phyloP scores from a whole-genome alignment of 768 basidiomycete species.

The Antrodiella citrinella region DNA sequence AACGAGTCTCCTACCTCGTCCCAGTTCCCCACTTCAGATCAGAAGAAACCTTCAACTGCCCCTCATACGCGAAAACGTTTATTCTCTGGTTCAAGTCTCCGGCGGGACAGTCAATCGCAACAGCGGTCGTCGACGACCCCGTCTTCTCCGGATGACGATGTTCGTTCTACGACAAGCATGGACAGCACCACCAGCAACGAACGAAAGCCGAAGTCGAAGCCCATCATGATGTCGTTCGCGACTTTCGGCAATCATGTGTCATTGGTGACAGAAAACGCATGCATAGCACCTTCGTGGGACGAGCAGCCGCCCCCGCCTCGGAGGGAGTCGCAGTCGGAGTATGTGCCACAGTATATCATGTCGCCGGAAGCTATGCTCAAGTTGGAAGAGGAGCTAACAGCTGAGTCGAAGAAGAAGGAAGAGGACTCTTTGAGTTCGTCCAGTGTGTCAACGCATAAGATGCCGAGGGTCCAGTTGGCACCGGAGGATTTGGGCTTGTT shows the following conservation, averaged over 20 bases:
- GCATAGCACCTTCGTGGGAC: constrained; percentile 34
- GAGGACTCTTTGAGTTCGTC: background rate
- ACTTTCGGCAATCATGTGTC: constrained; percentile 16
- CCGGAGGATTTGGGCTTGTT: constrained; percentile 17
- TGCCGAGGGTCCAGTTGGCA: constrained; percentile 16
- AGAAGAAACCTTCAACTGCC: constrained; percentile 10
- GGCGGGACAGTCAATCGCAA: constrained; percentile 44
- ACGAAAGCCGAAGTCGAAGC: background rate
- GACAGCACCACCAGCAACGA: constrained; percentile 15
- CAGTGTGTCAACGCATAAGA: constrained; percentile 8
- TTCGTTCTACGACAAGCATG: constrained; percentile 38
- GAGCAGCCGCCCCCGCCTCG: constrained; percentile 21
- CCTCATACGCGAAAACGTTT: constrained; percentile 42
- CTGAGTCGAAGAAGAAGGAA: constrained; percentile 17
- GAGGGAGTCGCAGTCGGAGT: constrained; percentile 33
- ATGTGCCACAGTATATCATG: constrained; percentile 58
- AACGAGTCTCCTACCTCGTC: constrained; percentile 10
- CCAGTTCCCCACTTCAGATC: constrained; percentile 7
- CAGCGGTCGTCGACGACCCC: constrained; percentile 9
- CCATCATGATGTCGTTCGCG: constrained; percentile 21
- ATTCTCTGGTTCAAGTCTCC: constrained; percentile 49
- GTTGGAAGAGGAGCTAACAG: constrained; percentile 43
- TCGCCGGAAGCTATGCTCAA: constrained; percentile 57
- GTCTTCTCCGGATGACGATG: constrained; percentile 35
- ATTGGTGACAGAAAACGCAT: constrained; percentile 22